Evolutionary conservation across 1,139 yeast genomes (phyloP), one percentile per base, ranked within the genome.

Genomic region (Hansenula lynferdii): DNA sequence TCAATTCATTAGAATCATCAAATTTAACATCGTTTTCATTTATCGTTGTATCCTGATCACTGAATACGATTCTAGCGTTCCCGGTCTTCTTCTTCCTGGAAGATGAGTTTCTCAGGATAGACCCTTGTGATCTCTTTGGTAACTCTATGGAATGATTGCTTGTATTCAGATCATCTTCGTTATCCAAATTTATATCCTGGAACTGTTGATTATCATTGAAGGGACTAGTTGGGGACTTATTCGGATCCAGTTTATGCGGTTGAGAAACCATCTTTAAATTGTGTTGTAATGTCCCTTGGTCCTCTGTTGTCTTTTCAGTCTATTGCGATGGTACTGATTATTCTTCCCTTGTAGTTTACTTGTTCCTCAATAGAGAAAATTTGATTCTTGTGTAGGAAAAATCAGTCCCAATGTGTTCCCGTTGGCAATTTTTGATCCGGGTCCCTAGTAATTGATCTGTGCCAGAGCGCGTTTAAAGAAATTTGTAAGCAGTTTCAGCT

Each of bases 21-120:
- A n/a, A 8, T 22, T 35, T 37, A 8, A 26, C 19, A 29, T 42
- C 38, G 12, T 25, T 17, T 25, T 42, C 49, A 12, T 42, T 42
- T 18, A 51, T 43, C 2, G 47, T 39, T 6, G 38, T 33, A 30
- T 44, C 40, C 3, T 45, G 42, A 10, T 42, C 54, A 16, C 51
- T 47, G 36, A 53, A 53, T 2, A 38, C 54, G 24, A 53, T 50
- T 19, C 48, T 47, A 1, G 51, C 47, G 15, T 30, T 35, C n/a
- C n/a, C 3, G 49, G 48, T 28, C 50, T 46, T 20, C 44, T 46
- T 35, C 44, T 42, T 14, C 37, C 38, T 1, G 1, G 46, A 37
- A 8, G 39, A 23, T 8, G 35, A 35, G 8, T 34, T 46, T 30
- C 53, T 45, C 26, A 53, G 33, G 8, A 51, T 51, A 5, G 56